Conservation (phyloP, 192 early-diverging fungal species). For the Coemansia sp. region DNA sequence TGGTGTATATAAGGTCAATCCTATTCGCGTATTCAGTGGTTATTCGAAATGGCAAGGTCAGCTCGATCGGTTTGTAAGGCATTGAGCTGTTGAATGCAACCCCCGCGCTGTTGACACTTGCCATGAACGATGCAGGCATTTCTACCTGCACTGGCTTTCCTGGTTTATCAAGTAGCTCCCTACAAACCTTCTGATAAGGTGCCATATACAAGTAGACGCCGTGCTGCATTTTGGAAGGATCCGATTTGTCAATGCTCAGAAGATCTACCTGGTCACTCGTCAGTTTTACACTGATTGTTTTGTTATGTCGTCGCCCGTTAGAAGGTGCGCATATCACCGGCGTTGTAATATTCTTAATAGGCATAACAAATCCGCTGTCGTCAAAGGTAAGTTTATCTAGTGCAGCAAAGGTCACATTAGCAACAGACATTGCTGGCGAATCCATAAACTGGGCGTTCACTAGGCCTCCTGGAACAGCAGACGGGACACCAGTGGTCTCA, state of each 20-base stretch:
- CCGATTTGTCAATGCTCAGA: not conserved
- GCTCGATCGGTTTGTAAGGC: constrained; percentile 12
- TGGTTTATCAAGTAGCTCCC: not conserved
- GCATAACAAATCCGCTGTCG: constrained; percentile 13
- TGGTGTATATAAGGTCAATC: constrained; percentile 25
- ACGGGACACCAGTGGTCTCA: constrained; percentile 8
- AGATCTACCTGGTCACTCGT: constrained; percentile 11
- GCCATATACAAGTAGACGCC: constrained; percentile 24
- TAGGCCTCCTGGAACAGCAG: constrained; percentile 16
- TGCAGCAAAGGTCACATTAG: too few species aligned
- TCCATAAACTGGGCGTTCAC: constrained; percentile 3
- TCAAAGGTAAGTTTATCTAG: constrained; percentile 11
- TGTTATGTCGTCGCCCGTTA: not conserved
- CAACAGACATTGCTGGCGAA: constrained; percentile 4
- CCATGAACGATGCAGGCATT: not conserved
- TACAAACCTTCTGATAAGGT: not conserved
- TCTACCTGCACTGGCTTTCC: not conserved
- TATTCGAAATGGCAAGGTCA: constrained; percentile 17
- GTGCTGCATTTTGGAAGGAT: not conserved
- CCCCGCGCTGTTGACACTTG: constrained; percentile 4
- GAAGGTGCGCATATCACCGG: constrained; percentile 7
- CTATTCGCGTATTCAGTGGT: constrained; percentile 16
- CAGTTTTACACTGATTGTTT: constrained; percentile 6
- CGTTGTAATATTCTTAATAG: not conserved
- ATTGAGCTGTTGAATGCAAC: not conserved